Evolutionary conservation across 768 basidiomycete species (phyloP).

Genomic region (Epithele typhae): DNA sequence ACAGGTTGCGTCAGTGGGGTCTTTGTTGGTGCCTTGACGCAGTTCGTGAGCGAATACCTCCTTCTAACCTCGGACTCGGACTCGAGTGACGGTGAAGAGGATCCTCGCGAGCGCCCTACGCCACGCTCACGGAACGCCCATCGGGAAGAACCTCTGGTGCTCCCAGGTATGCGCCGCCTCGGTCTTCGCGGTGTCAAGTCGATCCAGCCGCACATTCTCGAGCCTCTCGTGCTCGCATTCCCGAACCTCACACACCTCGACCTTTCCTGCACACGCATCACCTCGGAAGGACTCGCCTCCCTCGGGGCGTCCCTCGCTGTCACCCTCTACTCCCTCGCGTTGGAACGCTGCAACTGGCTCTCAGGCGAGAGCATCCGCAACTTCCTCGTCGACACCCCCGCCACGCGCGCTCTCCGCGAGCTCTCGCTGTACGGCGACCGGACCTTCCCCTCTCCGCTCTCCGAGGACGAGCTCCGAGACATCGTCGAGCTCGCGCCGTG

Average conservation of each 20-base stretch:
- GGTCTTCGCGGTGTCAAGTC: constrained; percentile 82
- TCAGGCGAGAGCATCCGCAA: constrained; percentile 72
- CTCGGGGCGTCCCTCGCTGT: constrained; percentile 63
- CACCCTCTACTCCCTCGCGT: constrained; percentile 70
- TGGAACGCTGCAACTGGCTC: constrained; percentile 83
- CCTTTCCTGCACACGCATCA: constrained; percentile 82
- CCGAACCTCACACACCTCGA: constrained; percentile 88
- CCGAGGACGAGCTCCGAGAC: constrained; percentile 56
- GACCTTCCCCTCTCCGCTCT: constrained; percentile 74
- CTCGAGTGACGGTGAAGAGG: constrained; percentile 38
- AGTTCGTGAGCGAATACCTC: constrained; percentile 72
- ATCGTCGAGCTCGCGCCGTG: constrained; percentile 76
- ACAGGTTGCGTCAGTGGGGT: constrained; percentile 93
- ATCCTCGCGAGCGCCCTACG: constrained; percentile 28
- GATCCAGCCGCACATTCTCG: constrained; percentile 61
- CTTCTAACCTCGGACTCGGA: constrained; percentile 39
- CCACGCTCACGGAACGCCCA: constrained; percentile 28
- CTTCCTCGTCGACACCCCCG: constrained; percentile 68
- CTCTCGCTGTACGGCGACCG: constrained; percentile 87
- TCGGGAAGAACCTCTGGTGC: constrained; percentile 49
- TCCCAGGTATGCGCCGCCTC: constrained; percentile 73
- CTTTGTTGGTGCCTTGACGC: constrained; percentile 80
- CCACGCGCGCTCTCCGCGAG: constrained; percentile 60
- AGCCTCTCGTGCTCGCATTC: constrained; percentile 74
- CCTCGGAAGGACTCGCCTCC: constrained; percentile 66